Base-by-base conservation (phyloP, 1,284 basidiomycete genomes). In the Pseudozyma sp. region DNA sequence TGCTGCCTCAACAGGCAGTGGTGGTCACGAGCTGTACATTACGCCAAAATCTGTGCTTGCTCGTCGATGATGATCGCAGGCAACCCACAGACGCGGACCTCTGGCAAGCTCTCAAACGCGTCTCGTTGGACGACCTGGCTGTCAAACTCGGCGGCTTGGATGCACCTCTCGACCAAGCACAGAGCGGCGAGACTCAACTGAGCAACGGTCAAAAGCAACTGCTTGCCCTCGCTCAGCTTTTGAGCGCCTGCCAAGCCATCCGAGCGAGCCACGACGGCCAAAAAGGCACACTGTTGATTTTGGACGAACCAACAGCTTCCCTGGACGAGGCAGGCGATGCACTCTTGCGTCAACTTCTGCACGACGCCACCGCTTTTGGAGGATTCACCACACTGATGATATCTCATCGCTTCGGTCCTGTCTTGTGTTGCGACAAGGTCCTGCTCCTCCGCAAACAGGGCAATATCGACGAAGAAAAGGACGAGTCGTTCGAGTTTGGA, bases 201-300 rank as follows among this genome's bases (percentile, higher is more conserved):
- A 48, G 46, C 46, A 48, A 48, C n/a, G 46, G 46, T 14, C 46
- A 48, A 34, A 48, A 34, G 30, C 46, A 48, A 34, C 31, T 48
- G 14, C 46, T 48, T 34, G 30, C 46, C 14, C 46, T 48, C 31
- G 46, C 46, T 6, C 30, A 48, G 31, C 46, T 48, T n/a, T 14
- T 48, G 16, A 7, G 34, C 33, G 46, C 46, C 31, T 48, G 46
- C 31, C 30, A 48, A 48, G 46, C 31, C 16, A 48, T 48, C 30
- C 46, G 46, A 7, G 16, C 46, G 7, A 14, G n/a, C 24, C 31
- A 48, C 17, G 43, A 44, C 43, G 43, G 43, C 43, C 9, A 17
- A 44, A 44, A 24, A 4, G 43, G 43, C n/a, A 44, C 43, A 7
- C 11, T 44, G 43, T 44, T 44, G 43, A 44, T 44, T 13, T 24